Evolutionary conservation across 2,329 filamentous ascomycete genomes (phyloP), one percentile per base, ranked within the genome.

Genomic region (Bipolaris sorokiniana): DNA sequence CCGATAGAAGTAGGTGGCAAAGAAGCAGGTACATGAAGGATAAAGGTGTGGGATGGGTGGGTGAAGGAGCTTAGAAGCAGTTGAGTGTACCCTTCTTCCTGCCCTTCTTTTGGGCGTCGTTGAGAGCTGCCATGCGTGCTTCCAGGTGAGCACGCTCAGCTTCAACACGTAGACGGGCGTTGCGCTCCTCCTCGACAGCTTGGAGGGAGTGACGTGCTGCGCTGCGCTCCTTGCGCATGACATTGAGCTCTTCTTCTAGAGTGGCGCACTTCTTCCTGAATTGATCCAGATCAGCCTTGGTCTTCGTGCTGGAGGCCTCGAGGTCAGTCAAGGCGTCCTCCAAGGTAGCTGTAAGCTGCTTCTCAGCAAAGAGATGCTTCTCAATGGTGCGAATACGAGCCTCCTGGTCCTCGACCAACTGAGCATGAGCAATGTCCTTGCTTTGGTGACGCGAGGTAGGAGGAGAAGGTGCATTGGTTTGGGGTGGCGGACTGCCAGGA

Each of bases 261-360:
- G 89, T 85, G 70, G 82, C 81, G 36, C 91, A 92, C 72, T 95
- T 93, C 81, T 91, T 92, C 79, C 90, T 91, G 90, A 92, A 98
- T 31, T 84, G 86, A 51, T 98, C 95, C 75, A 91, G 89, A 77
- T 99, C 95, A 2, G 87, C 82, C 82, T 96, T 96, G 76, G 94
- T 88, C 82, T 94, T 94, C 78, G 94, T 96, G 70, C 90, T 92
- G 68, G 96, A 92, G 54, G 87, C 86, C 79, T 99, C 95, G 36
- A 99, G 86, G 70, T 99, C 95, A 2, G 92, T 94, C 28, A 99
- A 86, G 6, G 95, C 95, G 78, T 98, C 94, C 77, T 99, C 95
- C 37, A 99, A 85, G 2, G 94, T 98, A 46, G 91, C 89, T 0
- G 94, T 99, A 57, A 99, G 88, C 76, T 98, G 94, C 75, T 96